Evolutionary conservation across 257 asterid species (phyloP).

Genomic region (Plantago elongata): DNA sequence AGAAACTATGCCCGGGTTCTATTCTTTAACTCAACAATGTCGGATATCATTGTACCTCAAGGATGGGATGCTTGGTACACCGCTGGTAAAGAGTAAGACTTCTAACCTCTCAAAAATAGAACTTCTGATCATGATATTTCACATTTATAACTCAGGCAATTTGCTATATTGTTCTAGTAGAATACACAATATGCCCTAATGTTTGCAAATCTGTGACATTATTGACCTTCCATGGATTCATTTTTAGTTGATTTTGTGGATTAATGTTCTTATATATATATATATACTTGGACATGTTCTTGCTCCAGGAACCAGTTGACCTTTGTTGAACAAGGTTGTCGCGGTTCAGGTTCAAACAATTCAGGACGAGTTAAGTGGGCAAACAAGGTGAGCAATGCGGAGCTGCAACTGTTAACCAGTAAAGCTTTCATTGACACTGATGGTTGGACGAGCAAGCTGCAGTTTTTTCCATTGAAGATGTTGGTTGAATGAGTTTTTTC

Average conservation of each 20-base stretch:
- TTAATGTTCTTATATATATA: too few relatives aligned
- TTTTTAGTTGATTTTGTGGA: too few relatives aligned
- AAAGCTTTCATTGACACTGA: constrained; percentile 50
- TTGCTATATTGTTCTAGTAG: too few relatives aligned
- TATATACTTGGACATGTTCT: neutral
- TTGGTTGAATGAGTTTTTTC: too few relatives aligned
- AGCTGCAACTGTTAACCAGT: constrained; percentile 27
- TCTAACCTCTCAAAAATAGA: neutral
- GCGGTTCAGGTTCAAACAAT: constrained; percentile 48
- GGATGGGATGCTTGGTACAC: constrained; percentile 58
- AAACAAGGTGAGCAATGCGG: constrained; percentile 22
- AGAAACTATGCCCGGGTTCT: constrained; percentile 59
- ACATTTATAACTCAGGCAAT: neutral
- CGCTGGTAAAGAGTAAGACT: constrained; percentile 41
- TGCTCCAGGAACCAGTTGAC: constrained; percentile 41
- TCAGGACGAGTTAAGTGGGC: constrained; percentile 55
- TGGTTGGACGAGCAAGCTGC: constrained; percentile 44
- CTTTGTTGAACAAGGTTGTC: constrained; percentile 48
- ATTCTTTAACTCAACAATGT: constrained; percentile 39
- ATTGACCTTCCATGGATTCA: too few relatives aligned
- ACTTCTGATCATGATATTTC: neutral
- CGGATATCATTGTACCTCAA: constrained; percentile 36
- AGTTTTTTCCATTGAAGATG: too few relatives aligned
- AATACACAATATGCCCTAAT: too few relatives aligned
- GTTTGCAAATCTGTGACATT: too few relatives aligned